Percentiles rank a stretch among this genome's conserved stretches.
These are phyloP conservation scores for Pichia paraexigua DNA, from an alignment of 805 yeast genomes.

Conservation along the genomic window DNA sequence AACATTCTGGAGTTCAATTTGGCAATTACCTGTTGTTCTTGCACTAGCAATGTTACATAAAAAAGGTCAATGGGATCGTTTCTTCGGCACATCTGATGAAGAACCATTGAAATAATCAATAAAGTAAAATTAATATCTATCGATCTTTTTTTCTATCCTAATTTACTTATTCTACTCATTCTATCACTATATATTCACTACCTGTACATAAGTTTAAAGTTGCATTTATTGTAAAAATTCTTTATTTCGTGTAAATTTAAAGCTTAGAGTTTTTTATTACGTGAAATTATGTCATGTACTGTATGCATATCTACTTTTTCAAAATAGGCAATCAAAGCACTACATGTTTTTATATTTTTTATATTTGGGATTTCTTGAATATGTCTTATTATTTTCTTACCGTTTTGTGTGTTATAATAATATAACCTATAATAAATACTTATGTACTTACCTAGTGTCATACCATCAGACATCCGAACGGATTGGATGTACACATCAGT, in stretches of 20 bases:
- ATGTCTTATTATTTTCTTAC: no score
- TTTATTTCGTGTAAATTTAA: neutral
- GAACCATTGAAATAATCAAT: constrained; percentile 1
- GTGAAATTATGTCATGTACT: no score
- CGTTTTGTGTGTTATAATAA: no score
- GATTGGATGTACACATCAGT: constrained; percentile 32
- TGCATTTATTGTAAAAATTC: neutral
- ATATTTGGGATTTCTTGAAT: neutral
- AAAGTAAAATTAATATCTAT: neutral
- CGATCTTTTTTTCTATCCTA: neutral
- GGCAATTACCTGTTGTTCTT: constrained; percentile 86
- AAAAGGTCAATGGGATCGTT: constrained; percentile 88
- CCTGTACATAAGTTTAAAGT: neutral
- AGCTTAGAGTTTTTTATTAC: no score
- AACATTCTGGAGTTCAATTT: constrained; percentile 88
- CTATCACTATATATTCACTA: neutral
- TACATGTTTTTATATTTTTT: neutral
- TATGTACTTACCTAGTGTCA: constrained; percentile 45
- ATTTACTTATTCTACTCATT: neutral
- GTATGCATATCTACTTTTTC: neutral
- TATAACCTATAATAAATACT: no score
- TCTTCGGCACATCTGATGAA: constrained; percentile 29
- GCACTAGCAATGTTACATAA: constrained; percentile 92
- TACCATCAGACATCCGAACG: constrained; percentile 38
- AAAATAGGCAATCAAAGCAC: neutral